Conservation (phyloP, 257 asterid genomes). For the Cordia subcordata region DNA sequence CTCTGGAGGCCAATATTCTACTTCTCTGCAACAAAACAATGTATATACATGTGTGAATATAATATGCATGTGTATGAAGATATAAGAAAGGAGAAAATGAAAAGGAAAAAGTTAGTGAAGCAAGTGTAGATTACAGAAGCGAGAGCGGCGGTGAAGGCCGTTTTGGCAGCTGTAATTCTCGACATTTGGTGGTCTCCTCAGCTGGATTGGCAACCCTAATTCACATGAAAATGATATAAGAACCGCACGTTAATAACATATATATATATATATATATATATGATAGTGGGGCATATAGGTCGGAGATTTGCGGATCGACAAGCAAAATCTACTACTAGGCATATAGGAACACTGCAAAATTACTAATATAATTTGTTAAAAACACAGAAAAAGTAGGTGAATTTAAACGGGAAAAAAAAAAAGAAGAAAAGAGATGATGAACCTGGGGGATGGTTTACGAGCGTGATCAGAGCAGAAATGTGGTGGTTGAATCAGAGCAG, state of each 20-base stretch:
- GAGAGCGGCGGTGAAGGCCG: background rate
- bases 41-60: no score
- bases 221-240: background rate
- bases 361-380: no score
- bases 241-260: no score
- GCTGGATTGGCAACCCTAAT: background rate
- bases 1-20: constrained; percentile 50
- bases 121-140: background rate
- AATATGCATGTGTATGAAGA: no score
- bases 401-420: no score
- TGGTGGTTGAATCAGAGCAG: background rate
- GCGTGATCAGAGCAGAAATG: background rate
- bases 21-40: constrained; percentile 22
- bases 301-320: background rate
- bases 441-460: no score
- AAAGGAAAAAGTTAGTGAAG: background rate
- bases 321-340: background rate
- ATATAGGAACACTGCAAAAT: no score
- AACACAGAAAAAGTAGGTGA: no score
- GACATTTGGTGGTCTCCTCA: background rate
- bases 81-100: background rate
- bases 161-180: constrained; percentile 3
- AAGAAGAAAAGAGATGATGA: no score
- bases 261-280: no score
- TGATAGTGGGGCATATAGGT: background rate